Evolutionary conservation across 2,329 filamentous ascomycete genomes (phyloP).

Genomic region (Rosellinia necatrix): DNA sequence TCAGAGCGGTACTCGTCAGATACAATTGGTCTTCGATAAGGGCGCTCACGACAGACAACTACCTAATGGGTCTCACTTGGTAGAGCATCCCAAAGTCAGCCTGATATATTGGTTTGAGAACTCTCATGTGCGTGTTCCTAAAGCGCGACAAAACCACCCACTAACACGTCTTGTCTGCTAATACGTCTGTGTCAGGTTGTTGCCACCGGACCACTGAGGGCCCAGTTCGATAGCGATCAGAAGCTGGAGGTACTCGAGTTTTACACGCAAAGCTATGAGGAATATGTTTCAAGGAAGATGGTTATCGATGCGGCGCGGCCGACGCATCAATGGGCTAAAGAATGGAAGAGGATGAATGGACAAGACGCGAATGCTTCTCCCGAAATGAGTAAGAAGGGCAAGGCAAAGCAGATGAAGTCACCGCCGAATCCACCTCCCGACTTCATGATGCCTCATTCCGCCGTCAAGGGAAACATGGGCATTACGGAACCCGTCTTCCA

Average conservation of each 20-base stretch:
- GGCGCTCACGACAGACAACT: conserved; percentile 59
- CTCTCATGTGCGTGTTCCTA: conserved; percentile 69
- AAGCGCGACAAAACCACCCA: neutral
- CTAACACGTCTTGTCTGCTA: neutral
- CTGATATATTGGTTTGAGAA: conserved; percentile 89
- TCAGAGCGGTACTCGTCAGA: conserved; percentile 80
- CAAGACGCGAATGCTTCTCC: conserved; percentile 64
- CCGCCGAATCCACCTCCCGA: conserved; percentile 64
- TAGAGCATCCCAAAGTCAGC: conserved; percentile 77
- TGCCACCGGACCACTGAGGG: conserved; percentile 75
- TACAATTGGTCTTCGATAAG: conserved; percentile 84
- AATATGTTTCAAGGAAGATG: conserved; percentile 76
- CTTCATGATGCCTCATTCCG: conserved; percentile 63
- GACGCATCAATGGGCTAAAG: conserved; percentile 67
- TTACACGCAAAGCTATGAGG: conserved; percentile 74
- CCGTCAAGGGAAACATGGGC: conserved; percentile 60
- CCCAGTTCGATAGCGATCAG: conserved; percentile 77
- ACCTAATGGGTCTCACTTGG: conserved; percentile 68
- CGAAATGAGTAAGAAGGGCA: conserved; percentile 71
- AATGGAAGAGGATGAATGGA: conserved; percentile 64
- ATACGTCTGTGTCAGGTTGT: conserved; percentile 61
- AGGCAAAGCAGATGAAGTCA: conserved; percentile 62
- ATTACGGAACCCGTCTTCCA: conserved; percentile 65
- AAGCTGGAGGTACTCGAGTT: conserved; percentile 89
- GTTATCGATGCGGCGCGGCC: conserved; percentile 66